Conservation (phyloP, 1,139 yeast species). For the Saccharomyces hybrid region DNA sequence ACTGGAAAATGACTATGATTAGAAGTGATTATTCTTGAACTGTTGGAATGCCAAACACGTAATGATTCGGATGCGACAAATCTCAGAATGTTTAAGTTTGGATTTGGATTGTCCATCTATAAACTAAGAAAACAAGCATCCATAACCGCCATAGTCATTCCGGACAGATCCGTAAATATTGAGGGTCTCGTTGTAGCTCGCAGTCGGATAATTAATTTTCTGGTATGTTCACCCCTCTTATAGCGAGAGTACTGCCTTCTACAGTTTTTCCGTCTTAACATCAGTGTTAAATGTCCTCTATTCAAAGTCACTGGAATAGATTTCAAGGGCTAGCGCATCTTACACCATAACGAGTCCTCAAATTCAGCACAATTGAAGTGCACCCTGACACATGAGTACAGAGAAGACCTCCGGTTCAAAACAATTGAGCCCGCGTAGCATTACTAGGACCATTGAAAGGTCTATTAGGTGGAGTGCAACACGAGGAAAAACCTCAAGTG, state of each 20-base stretch:
- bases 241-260: slow-evolving; percentile 40
- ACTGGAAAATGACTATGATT: not conserved
- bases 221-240: slow-evolving; percentile 39
- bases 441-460: slow-evolving; percentile 94
- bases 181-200: slow-evolving; percentile 42
- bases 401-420: slow-evolving; percentile 57
- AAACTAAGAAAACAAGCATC: slow-evolving; percentile 63
- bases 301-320: slow-evolving; percentile 86
- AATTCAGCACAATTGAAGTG: slow-evolving; percentile 41
- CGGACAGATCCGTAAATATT: slow-evolving; percentile 64
- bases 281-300: slow-evolving; percentile 62
- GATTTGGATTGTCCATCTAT: too few species aligned
- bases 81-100: too few species aligned
- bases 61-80: not conserved
- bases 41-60: not conserved
- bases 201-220: slow-evolving; percentile 62
- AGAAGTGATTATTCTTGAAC: not conserved
- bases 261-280: slow-evolving; percentile 50
- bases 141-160: slow-evolving; percentile 76
- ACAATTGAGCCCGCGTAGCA: slow-evolving; percentile 86
- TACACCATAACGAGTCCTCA: slow-evolving; percentile 82
- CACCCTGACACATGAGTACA: slow-evolving; percentile 46
- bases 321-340: slow-evolving; percentile 88
- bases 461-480: slow-evolving; percentile 85
- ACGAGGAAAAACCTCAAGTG: slow-evolving; percentile 70